Conservation (phyloP, 805 yeast genomes). For the Isabelozyma rhagii region DNA sequence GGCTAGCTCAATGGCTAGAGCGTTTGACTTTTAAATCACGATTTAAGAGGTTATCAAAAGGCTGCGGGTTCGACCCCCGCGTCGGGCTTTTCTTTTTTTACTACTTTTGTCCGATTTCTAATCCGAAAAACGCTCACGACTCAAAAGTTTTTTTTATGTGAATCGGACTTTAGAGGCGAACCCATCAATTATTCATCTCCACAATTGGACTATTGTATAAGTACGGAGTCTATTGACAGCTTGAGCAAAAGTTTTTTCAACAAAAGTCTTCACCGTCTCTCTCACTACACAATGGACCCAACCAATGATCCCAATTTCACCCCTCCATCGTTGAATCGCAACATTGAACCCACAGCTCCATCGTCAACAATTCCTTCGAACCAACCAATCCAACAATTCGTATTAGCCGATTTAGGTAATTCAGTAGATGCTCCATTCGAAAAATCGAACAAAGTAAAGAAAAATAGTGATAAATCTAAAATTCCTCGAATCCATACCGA, state of each 20-base stretch:
- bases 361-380: constrained; percentile 67
- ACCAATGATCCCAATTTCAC: constrained; percentile 86
- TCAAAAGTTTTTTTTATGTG: not conserved
- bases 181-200: not conserved
- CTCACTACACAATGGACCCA: constrained; percentile 72
- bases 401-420: constrained; percentile 68
- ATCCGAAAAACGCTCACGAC: not conserved
- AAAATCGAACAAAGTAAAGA: not conserved
- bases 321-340: constrained; percentile 72
- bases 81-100: not conserved
- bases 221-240: not conserved
- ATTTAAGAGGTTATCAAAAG: not conserved
- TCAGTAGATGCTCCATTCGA: constrained; percentile 65
- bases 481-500: constrained; percentile 60
- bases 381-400: constrained; percentile 75
- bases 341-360: constrained; percentile 63
- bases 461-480: constrained; percentile 15
- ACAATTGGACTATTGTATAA: not conserved
- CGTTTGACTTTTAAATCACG: not conserved
- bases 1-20: constrained; percentile 1
- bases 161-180: not conserved
- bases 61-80: constrained; percentile 1
- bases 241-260: too few relatives aligned
- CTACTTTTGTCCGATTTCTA: not conserved
- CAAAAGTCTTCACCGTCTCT: too few relatives aligned